These are phyloP conservation scores for Paramyrothecium sp. DNA, from an alignment of 2,329 filamentous ascomycete species.

Conservation along the genomic window DNA sequence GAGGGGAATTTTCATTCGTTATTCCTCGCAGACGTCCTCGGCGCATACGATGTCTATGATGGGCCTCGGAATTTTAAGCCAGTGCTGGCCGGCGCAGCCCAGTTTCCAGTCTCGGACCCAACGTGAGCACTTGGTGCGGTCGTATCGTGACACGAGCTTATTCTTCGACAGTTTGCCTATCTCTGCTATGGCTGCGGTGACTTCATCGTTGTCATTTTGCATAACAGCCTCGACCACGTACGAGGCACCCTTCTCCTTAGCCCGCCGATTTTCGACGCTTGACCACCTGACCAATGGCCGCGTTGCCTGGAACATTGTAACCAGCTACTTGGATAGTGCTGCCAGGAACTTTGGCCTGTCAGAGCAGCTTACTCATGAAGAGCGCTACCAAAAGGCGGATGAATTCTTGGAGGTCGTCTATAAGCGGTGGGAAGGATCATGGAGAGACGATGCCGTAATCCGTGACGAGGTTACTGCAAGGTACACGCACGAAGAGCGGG, in stretches of 20 bases:
- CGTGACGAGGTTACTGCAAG: slow-evolving; percentile 16
- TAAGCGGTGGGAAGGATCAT: slow-evolving; percentile 52
- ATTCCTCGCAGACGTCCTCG: slow-evolving; percentile 49
- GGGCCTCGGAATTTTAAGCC: slow-evolving; percentile 10
- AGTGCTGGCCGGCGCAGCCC: slow-evolving; percentile 32
- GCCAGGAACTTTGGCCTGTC: slow-evolving; percentile 44
- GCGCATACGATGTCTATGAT: slow-evolving; percentile 33
- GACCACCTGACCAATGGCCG: slow-evolving; percentile 33
- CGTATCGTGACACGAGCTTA: neutral
- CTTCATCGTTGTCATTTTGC: slow-evolving; percentile 38
- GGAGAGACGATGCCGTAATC: slow-evolving; percentile 36
- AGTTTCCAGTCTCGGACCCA: slow-evolving; percentile 41
- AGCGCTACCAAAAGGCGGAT: slow-evolving; percentile 45
- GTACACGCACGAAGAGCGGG: slow-evolving; percentile 30
- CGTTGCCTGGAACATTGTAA: slow-evolving; percentile 50
- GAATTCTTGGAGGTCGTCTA: slow-evolving; percentile 44
- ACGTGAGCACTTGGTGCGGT: slow-evolving; percentile 13
- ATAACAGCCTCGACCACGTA: slow-evolving; percentile 34
- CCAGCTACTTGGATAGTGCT: slow-evolving; percentile 43
- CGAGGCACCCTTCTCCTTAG: slow-evolving; percentile 30
- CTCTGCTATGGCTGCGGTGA: slow-evolving; percentile 43
- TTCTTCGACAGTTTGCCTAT: slow-evolving; percentile 20
- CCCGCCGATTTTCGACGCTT: slow-evolving; percentile 29
- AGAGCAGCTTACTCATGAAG: slow-evolving; percentile 44
- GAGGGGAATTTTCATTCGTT: slow-evolving; percentile 47